Evolutionary conservation across 108 stramenopile species (phyloP), one percentile per base, ranked within the genome.

Genomic region (Skeletonema potamos): DNA sequence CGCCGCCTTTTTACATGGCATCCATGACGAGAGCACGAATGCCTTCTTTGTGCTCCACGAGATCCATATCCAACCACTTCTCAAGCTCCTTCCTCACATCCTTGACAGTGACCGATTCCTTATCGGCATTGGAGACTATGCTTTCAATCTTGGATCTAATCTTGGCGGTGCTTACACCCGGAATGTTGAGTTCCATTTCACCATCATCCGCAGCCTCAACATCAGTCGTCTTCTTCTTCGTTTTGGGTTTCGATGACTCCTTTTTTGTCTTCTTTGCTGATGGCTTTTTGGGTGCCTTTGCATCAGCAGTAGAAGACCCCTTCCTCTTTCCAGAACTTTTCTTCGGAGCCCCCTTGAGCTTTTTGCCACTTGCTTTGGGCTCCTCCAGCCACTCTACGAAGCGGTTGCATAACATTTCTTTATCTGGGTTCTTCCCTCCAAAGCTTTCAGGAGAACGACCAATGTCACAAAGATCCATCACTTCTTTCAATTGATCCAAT

Each of bases 11-110:
- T 64, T 68, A 80, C 72, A 80, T 73, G n/a, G 37, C 79, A 10
- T 80, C 62, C 79, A 80, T 80, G 44, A 80, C 79, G n/a, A 80
- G 58, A 7, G 72, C 8, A 54, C 79, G 72, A 36, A 80, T 59
- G 59, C 62, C 72, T 64, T 80, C 67, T 27, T 73, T 80, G 67
- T 80, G 46, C 12, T 68, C 30, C 0, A 51, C 13, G n/a, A 80
- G 72, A 58, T 80, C 79, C 26, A 67, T 69, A 41, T 80, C 79
- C 5, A 80, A 62, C 79, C 79, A 80, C 6, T 80, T 67, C 44
- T 80, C 79, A 9, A 80, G 54, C 13, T 68, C 58, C 56, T 63
- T 64, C 55, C 79, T 62, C 15, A 80, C 67, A 0, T 72, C 67
- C 58, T 73, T 80, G 7, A 80, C 79, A 1, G 79, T 73, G 7